Percentiles rank a stretch among this genome's conserved stretches.
These are phyloP conservation scores for Geotrichum macrosporum DNA, from an alignment of 1,139 yeast species.

Conservation along the genomic window DNA sequence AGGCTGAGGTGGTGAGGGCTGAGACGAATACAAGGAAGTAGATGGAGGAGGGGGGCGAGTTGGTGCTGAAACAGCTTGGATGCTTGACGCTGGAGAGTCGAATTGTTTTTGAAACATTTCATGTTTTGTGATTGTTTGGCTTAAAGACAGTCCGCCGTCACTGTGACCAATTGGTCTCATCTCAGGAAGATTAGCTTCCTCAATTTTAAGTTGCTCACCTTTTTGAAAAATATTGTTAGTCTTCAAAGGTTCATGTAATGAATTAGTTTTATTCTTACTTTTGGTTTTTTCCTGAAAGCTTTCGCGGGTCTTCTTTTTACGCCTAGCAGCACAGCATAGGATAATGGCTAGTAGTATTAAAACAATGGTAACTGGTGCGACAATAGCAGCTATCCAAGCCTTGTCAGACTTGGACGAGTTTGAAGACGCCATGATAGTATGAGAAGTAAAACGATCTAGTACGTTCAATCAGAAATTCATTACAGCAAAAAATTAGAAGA, in stretches of 20 bases:
- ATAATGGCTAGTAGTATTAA: conserved; percentile 3
- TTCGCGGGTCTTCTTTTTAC: conserved; percentile 1
- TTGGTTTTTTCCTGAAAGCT: not conserved
- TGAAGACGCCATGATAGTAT: not conserved
- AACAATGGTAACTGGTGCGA: conserved; percentile 30
- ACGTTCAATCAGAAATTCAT: not conserved
- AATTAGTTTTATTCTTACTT: too few relatives aligned
- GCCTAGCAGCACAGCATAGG: conserved; percentile 3
- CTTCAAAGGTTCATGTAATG: too few relatives aligned
- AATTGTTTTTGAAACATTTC: not conserved
- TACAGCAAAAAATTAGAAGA: not conserved
- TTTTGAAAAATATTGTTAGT: too few relatives aligned
- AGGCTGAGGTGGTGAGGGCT: not conserved
- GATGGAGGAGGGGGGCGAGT: conserved; percentile 2
- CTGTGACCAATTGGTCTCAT: not conserved
- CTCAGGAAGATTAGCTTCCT: not conserved
- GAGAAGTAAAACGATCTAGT: not conserved
- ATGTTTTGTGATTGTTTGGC: not conserved
- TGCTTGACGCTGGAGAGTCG: not conserved
- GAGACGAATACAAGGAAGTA: not conserved
- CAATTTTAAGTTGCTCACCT: not conserved
- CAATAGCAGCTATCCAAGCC: conserved; percentile 32
- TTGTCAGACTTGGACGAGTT: conserved; percentile 3
- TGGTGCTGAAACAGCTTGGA: not conserved
- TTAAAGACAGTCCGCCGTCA: not conserved